Percentiles rank a stretch among this genome's conserved stretches.
These are phyloP conservation scores for Schrenkiella parvula DNA, from an alignment of 345 rosid genomes.

Conservation along the genomic window DNA sequence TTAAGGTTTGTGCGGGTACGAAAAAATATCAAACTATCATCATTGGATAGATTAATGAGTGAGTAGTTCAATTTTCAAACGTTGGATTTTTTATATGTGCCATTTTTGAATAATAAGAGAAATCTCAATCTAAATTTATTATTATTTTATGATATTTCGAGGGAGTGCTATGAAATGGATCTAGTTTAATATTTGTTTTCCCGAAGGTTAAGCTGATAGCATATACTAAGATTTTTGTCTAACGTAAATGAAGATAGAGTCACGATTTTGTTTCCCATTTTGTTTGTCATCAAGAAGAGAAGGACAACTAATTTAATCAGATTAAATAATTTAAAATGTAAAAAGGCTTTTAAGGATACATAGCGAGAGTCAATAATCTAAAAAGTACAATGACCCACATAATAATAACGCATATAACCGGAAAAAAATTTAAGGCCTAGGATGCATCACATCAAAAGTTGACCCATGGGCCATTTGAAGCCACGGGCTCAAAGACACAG, in stretches of 20 bases:
- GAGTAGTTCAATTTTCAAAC: too few species aligned
- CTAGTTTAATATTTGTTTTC: background rate
- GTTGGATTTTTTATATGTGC: background rate
- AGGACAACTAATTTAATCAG: background rate
- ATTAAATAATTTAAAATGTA: background rate
- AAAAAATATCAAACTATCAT: too few species aligned
- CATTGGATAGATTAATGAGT: too few species aligned
- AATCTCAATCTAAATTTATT: background rate
- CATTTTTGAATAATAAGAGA: background rate
- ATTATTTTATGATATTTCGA: background rate
- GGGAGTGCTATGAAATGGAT: too few species aligned
- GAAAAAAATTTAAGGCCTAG: slow-evolving; percentile 22
- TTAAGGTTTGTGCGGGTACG: too few species aligned
- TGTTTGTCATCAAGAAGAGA: slow-evolving; percentile 17
- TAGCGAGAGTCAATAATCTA: slow-evolving; percentile 26
- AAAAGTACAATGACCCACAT: slow-evolving; percentile 33
- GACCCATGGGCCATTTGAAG: slow-evolving; percentile 29
- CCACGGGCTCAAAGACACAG: slow-evolving; percentile 24
- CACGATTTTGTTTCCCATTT: background rate
- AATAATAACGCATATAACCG: background rate
- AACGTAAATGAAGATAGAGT: background rate
- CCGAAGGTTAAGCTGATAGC: background rate
- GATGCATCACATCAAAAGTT: slow-evolving; percentile 29
- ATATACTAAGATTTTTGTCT: background rate
- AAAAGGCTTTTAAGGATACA: slow-evolving; percentile 5